phyloP scores from a whole-genome alignment of 176 grass and related monocot genomes.

The Carex scoparia region DNA sequence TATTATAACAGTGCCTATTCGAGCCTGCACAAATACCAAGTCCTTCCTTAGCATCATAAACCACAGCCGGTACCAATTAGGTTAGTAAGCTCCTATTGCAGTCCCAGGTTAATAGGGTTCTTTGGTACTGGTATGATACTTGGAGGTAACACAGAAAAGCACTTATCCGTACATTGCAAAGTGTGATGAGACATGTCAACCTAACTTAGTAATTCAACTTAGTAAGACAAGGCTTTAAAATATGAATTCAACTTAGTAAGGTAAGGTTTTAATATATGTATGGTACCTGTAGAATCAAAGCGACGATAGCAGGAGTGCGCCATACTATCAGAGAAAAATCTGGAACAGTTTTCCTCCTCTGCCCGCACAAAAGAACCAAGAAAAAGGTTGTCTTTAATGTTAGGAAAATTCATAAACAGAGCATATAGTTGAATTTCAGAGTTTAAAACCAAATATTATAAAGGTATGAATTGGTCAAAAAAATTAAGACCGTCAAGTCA shows the following conservation, averaged over 20 bases:
- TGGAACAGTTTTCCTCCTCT: not conserved
- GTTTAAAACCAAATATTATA: not conserved
- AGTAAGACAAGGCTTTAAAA: not conserved
- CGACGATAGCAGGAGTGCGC: slow-evolving; percentile 1
- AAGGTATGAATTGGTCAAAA: not conserved
- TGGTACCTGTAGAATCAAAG: slow-evolving; percentile 20
- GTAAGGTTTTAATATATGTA: not conserved
- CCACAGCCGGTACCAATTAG: not conserved
- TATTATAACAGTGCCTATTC: not conserved
- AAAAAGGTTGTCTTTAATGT: not conserved
- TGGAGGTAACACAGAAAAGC: not conserved
- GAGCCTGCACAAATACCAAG: not conserved
- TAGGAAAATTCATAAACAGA: not conserved
- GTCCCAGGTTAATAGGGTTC: not conserved
- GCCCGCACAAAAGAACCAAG: not conserved
- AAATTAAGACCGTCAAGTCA: not conserved
- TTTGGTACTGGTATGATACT: not conserved
- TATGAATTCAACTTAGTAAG: not conserved
- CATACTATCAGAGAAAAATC: slow-evolving; percentile 20
- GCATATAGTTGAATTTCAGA: not conserved
- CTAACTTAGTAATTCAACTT: not conserved
- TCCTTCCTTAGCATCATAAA: not conserved
- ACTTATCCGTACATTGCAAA: not conserved
- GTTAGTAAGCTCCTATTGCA: not conserved
- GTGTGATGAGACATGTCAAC: not conserved